A percentile compares a stretch with the other conserved stretches of the same genome.
These are phyloP conservation scores for Zymoseptoria ardabiliae DNA, from an alignment of 2,329 filamentous ascomycete species.

Conservation along the genomic window DNA sequence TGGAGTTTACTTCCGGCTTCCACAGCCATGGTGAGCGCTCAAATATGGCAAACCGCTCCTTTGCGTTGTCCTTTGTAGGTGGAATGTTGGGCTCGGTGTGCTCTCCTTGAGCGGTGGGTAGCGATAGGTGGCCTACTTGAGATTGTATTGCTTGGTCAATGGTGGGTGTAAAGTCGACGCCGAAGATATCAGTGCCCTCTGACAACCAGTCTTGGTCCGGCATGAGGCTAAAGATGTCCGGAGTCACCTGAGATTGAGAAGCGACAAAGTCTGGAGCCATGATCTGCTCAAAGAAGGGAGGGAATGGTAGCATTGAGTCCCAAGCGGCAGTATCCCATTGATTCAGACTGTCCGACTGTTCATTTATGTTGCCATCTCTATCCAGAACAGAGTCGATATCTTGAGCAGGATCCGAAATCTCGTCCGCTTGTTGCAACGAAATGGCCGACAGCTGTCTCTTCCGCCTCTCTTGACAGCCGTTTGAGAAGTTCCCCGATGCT, in stretches of 20 bases:
- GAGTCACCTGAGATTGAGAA: conserved; percentile 2
- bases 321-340: background rate
- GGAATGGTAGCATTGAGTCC: conserved; percentile 5
- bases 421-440: background rate
- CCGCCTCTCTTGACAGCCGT: background rate
- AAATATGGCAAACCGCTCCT: conserved; percentile 11
- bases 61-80: conserved; percentile 1
- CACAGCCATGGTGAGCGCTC: conserved; percentile 20
- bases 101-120: background rate
- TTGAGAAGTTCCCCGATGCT: too few relatives aligned
- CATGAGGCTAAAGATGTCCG: conserved; percentile 12
- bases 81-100: background rate
- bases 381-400: too few relatives aligned
- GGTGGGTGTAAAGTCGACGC: conserved; percentile 14
- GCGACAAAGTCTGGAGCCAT: conserved; percentile 15
- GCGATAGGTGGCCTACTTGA: background rate
- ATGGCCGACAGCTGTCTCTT: background rate
- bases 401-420: too few relatives aligned
- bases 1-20: conserved; percentile 24
- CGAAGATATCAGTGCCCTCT: conserved; percentile 13
- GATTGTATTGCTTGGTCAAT: conserved; percentile 12
- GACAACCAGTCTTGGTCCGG: conserved; percentile 13
- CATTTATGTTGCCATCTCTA: too few relatives aligned
- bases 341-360: background rate
- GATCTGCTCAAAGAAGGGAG: conserved; percentile 19